Conservation (phyloP, 441 rosid genomes). For the Breynia disticha region DNA sequence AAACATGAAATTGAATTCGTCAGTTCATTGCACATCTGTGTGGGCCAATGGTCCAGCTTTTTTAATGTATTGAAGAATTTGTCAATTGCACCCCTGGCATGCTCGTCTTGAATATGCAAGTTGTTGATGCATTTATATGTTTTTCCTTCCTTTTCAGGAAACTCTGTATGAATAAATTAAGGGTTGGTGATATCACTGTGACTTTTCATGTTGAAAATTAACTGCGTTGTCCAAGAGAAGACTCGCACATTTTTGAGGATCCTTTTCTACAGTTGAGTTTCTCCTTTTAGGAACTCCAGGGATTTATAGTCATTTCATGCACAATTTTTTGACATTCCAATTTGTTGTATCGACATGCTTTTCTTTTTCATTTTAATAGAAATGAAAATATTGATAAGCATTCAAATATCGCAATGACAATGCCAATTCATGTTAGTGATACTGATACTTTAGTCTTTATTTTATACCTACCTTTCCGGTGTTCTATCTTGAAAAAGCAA, state of each 20-base stretch:
- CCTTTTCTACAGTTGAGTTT: slow-evolving; percentile 51
- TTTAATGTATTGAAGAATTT: too few relatives aligned
- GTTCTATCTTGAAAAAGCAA: too few relatives aligned
- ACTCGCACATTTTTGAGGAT: slow-evolving; percentile 36
- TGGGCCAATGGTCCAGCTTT: too few relatives aligned
- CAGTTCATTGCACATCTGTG: too few relatives aligned
- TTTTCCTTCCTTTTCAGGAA: slow-evolving; percentile 29
- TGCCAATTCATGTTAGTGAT: too few relatives aligned
- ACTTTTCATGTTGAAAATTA: slow-evolving; percentile 7
- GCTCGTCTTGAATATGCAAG: slow-evolving; percentile 1
- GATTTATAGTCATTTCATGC: slow-evolving; percentile 23
- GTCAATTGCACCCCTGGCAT: too few relatives aligned
- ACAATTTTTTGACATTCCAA: slow-evolving; percentile 19
- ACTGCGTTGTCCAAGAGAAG: slow-evolving; percentile 25
- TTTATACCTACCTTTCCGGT: too few relatives aligned
- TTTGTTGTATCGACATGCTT: slow-evolving; percentile 41
- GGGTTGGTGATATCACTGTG: slow-evolving; percentile 20
- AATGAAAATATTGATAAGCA: slow-evolving; percentile 13
- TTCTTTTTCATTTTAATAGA: slow-evolving; percentile 13
- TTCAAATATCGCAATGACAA: not conserved
- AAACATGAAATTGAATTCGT: too few relatives aligned
- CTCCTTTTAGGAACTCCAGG: slow-evolving; percentile 41
- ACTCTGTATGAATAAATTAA: slow-evolving; percentile 18
- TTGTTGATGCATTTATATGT: slow-evolving; percentile 18
- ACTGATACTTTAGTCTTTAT: too few relatives aligned